Conservation (phyloP, 1,139 yeast species). For the Yamadazyma oceani region DNA sequence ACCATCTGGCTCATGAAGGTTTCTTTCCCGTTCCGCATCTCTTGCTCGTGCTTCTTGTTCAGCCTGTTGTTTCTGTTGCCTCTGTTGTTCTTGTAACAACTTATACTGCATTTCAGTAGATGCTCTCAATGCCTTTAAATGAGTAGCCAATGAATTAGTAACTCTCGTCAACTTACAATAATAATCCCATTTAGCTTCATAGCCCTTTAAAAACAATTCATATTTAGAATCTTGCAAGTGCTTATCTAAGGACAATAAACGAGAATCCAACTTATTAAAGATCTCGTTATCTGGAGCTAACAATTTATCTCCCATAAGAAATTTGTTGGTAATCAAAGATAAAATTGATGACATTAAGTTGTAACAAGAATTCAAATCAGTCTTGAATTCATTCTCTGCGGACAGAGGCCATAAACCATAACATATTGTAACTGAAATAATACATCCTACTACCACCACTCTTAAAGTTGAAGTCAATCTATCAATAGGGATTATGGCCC, state of each 20-base stretch:
- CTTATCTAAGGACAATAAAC: slow-evolving; percentile 40
- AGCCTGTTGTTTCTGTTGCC: slow-evolving; percentile 14
- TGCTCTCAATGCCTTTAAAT: slow-evolving; percentile 65
- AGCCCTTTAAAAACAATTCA: slow-evolving; percentile 57
- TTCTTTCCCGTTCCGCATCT: no score
- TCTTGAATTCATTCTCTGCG: slow-evolving; percentile 50
- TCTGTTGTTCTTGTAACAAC: slow-evolving; percentile 37
- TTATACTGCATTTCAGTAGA: slow-evolving; percentile 69
- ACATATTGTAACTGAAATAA: slow-evolving; percentile 59
- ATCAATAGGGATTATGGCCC: slow-evolving; percentile 57
- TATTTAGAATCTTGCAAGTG: slow-evolving; percentile 60
- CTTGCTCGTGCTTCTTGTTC: not conserved
- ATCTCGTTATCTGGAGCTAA: slow-evolving; percentile 37
- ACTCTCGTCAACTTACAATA: slow-evolving; percentile 50
- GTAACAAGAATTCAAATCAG: slow-evolving; percentile 52
- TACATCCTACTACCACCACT: slow-evolving; percentile 64
- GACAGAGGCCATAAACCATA: slow-evolving; percentile 63
- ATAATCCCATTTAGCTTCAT: slow-evolving; percentile 51
- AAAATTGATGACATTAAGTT: slow-evolving; percentile 54
- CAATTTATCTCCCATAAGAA: slow-evolving; percentile 52
- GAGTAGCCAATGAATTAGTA: slow-evolving; percentile 53
- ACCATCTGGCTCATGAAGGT: no score
- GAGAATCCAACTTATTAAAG: slow-evolving; percentile 38
- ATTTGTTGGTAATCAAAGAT: slow-evolving; percentile 50
- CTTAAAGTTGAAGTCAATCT: slow-evolving; percentile 56